Evolutionary conservation across 768 basidiomycete genomes (phyloP).

Genomic region (Tulasnella sp.): DNA sequence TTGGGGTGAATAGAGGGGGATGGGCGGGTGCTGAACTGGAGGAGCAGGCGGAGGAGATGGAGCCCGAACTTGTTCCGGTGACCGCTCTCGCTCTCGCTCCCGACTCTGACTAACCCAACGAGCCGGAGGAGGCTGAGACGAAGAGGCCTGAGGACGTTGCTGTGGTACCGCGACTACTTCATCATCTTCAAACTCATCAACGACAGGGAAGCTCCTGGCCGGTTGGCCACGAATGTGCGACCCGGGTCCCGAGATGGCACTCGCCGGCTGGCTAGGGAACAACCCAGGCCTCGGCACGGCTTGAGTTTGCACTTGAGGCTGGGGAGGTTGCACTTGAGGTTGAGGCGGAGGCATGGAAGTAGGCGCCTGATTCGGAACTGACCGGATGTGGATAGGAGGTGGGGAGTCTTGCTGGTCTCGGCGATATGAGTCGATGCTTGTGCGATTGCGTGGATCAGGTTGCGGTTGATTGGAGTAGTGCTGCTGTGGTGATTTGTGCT

Average conservation of each 20-base stretch:
- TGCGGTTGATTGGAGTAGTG: not conserved
- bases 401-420: constrained; percentile 21
- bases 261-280: not conserved
- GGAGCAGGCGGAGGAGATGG: constrained; percentile 29
- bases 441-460: constrained; percentile 25
- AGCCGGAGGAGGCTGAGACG: constrained; percentile 1
- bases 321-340: constrained; percentile 19
- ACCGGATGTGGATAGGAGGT: constrained; percentile 16
- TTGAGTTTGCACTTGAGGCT: constrained; percentile 16
- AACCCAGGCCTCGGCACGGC: not conserved
- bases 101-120: constrained; percentile 23
- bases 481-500: not conserved
- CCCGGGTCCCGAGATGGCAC: not conserved
- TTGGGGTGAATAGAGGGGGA: constrained; percentile 23
- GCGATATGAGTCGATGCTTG: constrained; percentile 18
- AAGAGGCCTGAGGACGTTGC: constrained; percentile 16
- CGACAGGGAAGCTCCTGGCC: constrained; percentile 25
- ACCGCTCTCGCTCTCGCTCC: constrained; percentile 1
- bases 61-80: constrained; percentile 5
- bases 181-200: constrained; percentile 22
- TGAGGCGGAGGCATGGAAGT: constrained; percentile 3
- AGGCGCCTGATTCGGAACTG: constrained; percentile 12
- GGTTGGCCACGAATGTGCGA: constrained; percentile 18
- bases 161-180: constrained; percentile 9
- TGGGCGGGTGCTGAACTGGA: constrained; percentile 29